Conservation (phyloP, 176 grass and related monocot genomes). For the Metroxylon sagu region DNA sequence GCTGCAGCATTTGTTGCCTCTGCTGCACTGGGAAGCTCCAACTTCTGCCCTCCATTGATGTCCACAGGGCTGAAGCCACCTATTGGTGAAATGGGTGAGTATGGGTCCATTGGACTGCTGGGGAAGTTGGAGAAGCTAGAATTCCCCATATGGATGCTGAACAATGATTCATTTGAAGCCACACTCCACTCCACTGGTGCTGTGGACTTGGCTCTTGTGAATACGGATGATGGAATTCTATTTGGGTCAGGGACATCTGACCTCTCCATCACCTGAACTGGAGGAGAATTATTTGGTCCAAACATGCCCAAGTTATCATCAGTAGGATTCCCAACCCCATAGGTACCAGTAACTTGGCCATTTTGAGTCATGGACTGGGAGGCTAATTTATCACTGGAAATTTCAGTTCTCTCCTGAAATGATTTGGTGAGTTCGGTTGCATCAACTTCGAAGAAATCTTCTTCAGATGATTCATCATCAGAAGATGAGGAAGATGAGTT, state of each 20-base stretch:
- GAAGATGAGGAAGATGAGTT: conserved; percentile 27
- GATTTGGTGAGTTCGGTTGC: conserved; percentile 16
- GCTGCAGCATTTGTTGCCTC: neutral
- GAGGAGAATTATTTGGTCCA: conserved; percentile 21
- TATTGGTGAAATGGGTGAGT: conserved; percentile 20
- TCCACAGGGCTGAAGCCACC: conserved; percentile 6
- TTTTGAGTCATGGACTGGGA: conserved; percentile 1
- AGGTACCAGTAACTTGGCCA: neutral
- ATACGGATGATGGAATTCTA: conserved; percentile 50
- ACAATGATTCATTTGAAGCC: conserved; percentile 75
- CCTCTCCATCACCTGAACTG: conserved; percentile 30
- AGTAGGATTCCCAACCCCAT: neutral
- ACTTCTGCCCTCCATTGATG: neutral
- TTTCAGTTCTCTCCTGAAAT: neutral
- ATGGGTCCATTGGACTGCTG: conserved; percentile 24
- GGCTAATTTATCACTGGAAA: neutral
- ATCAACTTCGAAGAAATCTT: conserved; percentile 47
- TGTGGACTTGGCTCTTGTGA: conserved; percentile 29
- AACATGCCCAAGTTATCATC: neutral
- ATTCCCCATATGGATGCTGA: conserved; percentile 61
- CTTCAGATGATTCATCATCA: conserved; percentile 22
- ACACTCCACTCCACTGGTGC: conserved; percentile 55
- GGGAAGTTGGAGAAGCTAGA: conserved; percentile 34
- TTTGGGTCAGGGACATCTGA: conserved; percentile 38
- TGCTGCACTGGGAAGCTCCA: neutral